These are phyloP conservation scores for Chionographis japonica DNA, from an alignment of 106 monocot genomes.

Conservation along the genomic window DNA sequence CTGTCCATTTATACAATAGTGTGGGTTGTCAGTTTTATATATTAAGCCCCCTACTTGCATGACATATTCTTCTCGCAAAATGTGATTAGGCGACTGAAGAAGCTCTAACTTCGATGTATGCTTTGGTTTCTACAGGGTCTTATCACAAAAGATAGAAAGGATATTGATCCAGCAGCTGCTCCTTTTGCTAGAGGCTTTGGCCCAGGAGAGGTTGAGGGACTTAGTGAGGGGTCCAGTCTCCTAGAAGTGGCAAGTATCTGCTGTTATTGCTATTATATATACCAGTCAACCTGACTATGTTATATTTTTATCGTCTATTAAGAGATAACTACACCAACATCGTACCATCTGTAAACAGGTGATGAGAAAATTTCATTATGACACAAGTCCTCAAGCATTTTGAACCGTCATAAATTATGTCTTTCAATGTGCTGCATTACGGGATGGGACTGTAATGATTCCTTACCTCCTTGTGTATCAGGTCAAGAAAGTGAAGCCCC, in stretches of 20 bases:
- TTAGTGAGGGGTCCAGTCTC: conserved; percentile 77
- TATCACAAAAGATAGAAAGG: conserved; percentile 66
- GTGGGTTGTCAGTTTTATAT: too few relatives aligned
- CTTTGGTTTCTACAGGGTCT: conserved; percentile 55
- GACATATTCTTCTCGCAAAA: not conserved
- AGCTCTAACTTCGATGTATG: not conserved
- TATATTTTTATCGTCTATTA: too few relatives aligned
- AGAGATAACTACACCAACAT: not conserved
- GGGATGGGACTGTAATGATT: not conserved
- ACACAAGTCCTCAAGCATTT: too few relatives aligned
- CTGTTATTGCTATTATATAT: not conserved
- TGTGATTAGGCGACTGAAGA: not conserved
- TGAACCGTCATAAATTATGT: too few relatives aligned
- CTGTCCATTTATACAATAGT: too few relatives aligned
- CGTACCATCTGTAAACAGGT: not conserved
- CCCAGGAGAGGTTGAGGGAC: conserved; percentile 61
- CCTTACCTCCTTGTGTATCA: conserved; percentile 17
- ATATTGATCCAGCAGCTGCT: conserved; percentile 70
- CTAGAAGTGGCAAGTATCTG: conserved; percentile 78
- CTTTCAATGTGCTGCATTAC: not conserved
- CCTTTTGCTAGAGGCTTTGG: conserved; percentile 83
- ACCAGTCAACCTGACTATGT: too few relatives aligned
- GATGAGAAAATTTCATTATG: not conserved
- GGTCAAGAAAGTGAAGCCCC: conserved; percentile 89
- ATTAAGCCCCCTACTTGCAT: too few relatives aligned